These are phyloP conservation scores for Inosperma sp. DNA, from an alignment of 768 basidiomycete genomes.

Conservation along the genomic window DNA sequence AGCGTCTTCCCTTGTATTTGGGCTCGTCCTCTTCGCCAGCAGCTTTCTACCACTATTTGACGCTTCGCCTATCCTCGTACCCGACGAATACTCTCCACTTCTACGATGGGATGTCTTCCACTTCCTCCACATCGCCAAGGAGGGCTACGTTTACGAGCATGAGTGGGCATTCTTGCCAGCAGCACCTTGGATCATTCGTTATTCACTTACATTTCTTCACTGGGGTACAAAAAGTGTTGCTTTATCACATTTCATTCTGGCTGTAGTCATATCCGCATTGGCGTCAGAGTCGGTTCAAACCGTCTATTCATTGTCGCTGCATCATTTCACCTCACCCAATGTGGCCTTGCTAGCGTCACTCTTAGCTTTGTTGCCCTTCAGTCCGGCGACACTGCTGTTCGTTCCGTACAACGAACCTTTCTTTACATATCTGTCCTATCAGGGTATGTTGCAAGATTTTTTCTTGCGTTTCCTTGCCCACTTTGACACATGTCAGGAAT, in stretches of 20 bases:
- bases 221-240: constrained; percentile 6
- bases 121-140: constrained; percentile 62
- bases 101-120: constrained; percentile 90
- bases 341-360: constrained; percentile 59
- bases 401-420: constrained; percentile 83
- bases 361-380: constrained; percentile 75
- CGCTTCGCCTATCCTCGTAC: constrained; percentile 31
- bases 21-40: constrained; percentile 28
- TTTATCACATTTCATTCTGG: constrained; percentile 30
- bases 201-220: constrained; percentile 24
- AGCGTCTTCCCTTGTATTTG: constrained; percentile 19
- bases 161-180: constrained; percentile 87
- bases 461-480: neutral
- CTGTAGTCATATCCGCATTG: constrained; percentile 35
- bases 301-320: constrained; percentile 55
- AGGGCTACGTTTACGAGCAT: constrained; percentile 64
- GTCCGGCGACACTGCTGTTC: constrained; percentile 67
- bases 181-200: constrained; percentile 50
- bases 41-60: constrained; percentile 35
- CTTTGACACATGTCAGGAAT: constrained; percentile 42
- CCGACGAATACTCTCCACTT: constrained; percentile 25
- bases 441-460: constrained; percentile 42
- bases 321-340: constrained; percentile 48
- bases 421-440: constrained; percentile 77
- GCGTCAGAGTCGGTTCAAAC: constrained; percentile 41